These are phyloP conservation scores for Boeremia lycopersici DNA, from an alignment of 2,329 filamentous ascomycete genomes.

Conservation along the genomic window DNA sequence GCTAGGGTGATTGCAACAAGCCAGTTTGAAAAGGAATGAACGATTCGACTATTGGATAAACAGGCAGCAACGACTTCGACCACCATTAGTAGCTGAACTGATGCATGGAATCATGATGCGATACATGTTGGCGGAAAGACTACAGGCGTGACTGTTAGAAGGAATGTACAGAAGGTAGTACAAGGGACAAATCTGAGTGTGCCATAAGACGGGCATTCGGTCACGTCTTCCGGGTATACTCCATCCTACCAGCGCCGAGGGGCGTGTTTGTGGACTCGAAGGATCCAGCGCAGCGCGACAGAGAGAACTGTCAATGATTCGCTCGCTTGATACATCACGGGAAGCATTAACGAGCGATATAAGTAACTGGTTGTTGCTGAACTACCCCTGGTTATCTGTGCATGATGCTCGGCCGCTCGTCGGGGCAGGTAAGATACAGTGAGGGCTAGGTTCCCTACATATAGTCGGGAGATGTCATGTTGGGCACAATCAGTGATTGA, in stretches of 20 bases:
- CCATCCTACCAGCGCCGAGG: no score
- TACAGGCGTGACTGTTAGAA: neutral
- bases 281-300: no score
- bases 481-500: neutral
- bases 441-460: neutral
- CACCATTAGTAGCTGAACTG: neutral
- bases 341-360: no score
- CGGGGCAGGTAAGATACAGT: no score
- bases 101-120: neutral
- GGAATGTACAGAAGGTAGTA: slow-evolving; percentile 9
- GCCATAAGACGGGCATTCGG: neutral
- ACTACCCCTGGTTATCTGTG: no score
- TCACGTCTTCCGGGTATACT: neutral
- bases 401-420: no score
- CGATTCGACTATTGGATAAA: neutral
- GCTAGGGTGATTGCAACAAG: neutral
- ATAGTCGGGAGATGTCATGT: neutral
- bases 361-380: no score
- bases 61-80: neutral
- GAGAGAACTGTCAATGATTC: no score
- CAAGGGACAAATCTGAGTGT: neutral
- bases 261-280: no score
- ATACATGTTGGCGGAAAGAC: neutral
- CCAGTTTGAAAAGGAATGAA: slow-evolving; percentile 7
- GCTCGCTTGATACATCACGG: no score